Evolutionary conservation across 208 protist genomes (phyloP), one percentile per base, ranked within the genome.

Genomic region (Lotmaria passim): DNA sequence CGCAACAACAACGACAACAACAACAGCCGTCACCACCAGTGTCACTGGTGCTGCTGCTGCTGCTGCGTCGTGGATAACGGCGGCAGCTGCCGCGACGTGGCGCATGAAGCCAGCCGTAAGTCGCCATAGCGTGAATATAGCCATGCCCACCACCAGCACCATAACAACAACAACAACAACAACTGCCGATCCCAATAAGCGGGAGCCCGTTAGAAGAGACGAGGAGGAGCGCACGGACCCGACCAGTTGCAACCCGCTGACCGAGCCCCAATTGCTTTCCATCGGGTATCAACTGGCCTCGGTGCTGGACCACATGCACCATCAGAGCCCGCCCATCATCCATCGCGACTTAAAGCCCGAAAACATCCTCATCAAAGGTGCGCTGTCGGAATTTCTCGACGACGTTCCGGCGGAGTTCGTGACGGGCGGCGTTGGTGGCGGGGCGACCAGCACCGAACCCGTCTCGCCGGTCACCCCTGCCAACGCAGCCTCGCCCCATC

Each of bases 341-440:
- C 98, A 99, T 77, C 98, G 98, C 59, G 98, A 99, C 73, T 71
- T 99, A 39, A 99, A 99, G 78, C 95, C 94, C 8, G 96, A 98
- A 76, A 98, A 98, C 79, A 90, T 96, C 15, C 82, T 96, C 0
- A 87, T 96, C 60, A 79, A 74, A 36, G 79, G 87, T 2, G 68
- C 68, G 26, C 43, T 69, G n/a, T 41, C 21, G 39, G 71, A 84
- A 11, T 68, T 79, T 17, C 43, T 76, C 24, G 62, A 69, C 14
- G 60, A 66, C 17, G 46, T 66, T 5, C 46, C 60, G 31, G 60
- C 46, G 12, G 60, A 66, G 15, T 7, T 44, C 30, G 46, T 66
- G 31, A 50, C 24, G 31, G 34, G 33, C 8, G 0, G n/a, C 12
- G 41, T 15, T 3, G 33, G 60, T 2, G 46, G 2, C 30, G 2